Conservation (phyloP, 2,329 filamentous ascomycete genomes). For the Arthrocladium fulminans region DNA sequence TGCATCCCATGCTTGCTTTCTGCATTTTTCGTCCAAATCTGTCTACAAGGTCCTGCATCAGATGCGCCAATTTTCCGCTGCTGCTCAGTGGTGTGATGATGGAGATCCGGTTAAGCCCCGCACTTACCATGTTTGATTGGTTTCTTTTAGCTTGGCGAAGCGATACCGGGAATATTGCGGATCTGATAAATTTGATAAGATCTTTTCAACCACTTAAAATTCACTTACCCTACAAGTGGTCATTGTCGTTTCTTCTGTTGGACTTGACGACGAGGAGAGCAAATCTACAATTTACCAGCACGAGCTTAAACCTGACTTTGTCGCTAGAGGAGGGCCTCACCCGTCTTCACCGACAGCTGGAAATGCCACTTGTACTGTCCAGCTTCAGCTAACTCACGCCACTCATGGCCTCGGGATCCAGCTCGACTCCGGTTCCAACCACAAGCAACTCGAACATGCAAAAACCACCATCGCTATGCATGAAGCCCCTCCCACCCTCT, state of each 20-base stretch:
- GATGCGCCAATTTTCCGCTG: too few relatives aligned
- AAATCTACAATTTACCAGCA: background rate
- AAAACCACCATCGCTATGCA: constrained; percentile 19
- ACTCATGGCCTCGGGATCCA: constrained; percentile 27
- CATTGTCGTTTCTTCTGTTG: too few relatives aligned
- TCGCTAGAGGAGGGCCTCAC: too few relatives aligned
- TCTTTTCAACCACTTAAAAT: background rate
- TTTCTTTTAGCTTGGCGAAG: background rate
- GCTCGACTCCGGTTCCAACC: constrained; percentile 32
- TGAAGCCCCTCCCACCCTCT: constrained; percentile 17
- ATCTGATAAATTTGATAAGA: constrained; percentile 5
- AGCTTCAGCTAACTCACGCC: background rate
- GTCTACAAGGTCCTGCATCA: too few relatives aligned
- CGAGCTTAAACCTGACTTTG: background rate
- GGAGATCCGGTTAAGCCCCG: background rate
- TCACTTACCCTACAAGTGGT: too few relatives aligned
- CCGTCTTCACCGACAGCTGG: background rate
- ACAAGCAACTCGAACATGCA: constrained; percentile 27
- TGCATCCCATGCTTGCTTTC: background rate
- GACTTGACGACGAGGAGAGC: background rate
- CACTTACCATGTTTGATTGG: background rate
- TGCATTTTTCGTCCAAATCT: too few relatives aligned
- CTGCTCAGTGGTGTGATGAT: too few relatives aligned
- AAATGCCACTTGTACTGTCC: background rate
- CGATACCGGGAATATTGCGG: constrained; percentile 1